Base-by-base conservation (phyloP, 495 filamentous ascomycete species). In the Thermothielavioides terrestris region DNA sequence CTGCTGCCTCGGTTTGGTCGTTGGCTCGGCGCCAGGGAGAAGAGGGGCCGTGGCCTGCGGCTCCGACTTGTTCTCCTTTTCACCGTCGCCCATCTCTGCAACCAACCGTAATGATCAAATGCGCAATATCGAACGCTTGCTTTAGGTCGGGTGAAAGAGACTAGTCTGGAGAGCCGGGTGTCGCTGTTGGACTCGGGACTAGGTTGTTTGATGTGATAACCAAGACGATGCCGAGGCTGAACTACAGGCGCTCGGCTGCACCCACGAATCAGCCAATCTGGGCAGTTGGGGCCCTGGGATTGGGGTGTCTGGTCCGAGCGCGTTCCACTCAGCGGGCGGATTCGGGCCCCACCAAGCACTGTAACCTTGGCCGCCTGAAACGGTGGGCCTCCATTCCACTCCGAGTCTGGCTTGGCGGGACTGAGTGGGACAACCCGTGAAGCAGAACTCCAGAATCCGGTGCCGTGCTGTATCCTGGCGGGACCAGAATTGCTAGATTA, bases 61-160 rank as follows among this genome's bases (percentile, higher is more conserved):
- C 11, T 53, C 28, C 14, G 46, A 46, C 30, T 47, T 40, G 32
- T 37, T 46, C 26, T 48, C 49, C n/a, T 38, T 43, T 7, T 57
- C 46, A n/a, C n/a, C 20, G 31, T 49, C 46, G 25, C 39, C 43
- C 53, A 46, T 55, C 32, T 2, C 23, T 8, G 38, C 12, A 15
- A 6, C 5, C 20, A 2, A 10, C 10, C 9, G 12, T 14, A 6
- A 1, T 15, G 6, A 6, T 1, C 2, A 18, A 4, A 25, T 15
- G 12, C n/a, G 15, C 17, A 21, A 6, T 7, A 2, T 20, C 15
- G 2, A 10, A 14, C 6, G 6, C 1, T 10, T 30, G n/a, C n/a
- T 27, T 4, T 3, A 12, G 39, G 12, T 5, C 6, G 7, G 20
- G 25, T 6, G n/a, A 14, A 15, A 6, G 27, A 35, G 17, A 15